These are phyloP conservation scores for Vanilla planifolia DNA, from an alignment of 106 monocot genomes.

Conservation along the genomic window DNA sequence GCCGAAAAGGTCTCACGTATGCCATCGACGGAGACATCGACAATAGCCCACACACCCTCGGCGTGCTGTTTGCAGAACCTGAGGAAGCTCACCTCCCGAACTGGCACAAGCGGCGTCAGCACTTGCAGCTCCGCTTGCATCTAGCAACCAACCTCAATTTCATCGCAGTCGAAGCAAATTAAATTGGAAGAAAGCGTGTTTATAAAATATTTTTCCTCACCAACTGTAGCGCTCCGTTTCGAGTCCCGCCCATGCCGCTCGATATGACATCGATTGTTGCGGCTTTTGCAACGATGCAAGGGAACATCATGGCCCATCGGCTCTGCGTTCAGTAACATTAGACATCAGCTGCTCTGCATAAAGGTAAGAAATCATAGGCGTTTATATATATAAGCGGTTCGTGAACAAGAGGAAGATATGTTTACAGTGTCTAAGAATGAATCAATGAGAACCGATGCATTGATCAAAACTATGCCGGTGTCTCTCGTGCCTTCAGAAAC, in stretches of 20 bases:
- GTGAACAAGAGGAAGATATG: neutral
- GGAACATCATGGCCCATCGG: slow-evolving; percentile 59
- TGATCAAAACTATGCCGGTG: slow-evolving; percentile 52
- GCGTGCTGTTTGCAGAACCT: slow-evolving; percentile 73
- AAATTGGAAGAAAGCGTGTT: neutral
- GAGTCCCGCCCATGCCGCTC: slow-evolving; percentile 44
- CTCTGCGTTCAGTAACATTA: slow-evolving; percentile 22
- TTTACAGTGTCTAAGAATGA: slow-evolving; percentile 64
- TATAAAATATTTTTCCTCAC: slow-evolving; percentile 23
- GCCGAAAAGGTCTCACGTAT: slow-evolving; percentile 12
- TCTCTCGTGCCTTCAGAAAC: slow-evolving; percentile 51
- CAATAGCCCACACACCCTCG: slow-evolving; percentile 56
- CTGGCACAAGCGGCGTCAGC: slow-evolving; percentile 55
- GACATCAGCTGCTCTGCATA: no score
- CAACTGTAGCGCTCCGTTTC: slow-evolving; percentile 51
- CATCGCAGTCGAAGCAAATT: neutral
- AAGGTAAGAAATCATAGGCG: no score
- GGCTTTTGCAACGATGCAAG: slow-evolving; percentile 40
- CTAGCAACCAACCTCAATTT: slow-evolving; percentile 6
- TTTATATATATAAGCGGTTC: neutral
- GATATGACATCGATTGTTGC: slow-evolving; percentile 45
- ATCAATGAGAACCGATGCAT: slow-evolving; percentile 44
- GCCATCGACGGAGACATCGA: slow-evolving; percentile 50
- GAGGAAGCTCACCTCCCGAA: slow-evolving; percentile 52
- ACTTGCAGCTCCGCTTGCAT: slow-evolving; percentile 74